Base-by-base conservation (phyloP, 441 rosid species). In the Gossypium schwendimanii region DNA sequence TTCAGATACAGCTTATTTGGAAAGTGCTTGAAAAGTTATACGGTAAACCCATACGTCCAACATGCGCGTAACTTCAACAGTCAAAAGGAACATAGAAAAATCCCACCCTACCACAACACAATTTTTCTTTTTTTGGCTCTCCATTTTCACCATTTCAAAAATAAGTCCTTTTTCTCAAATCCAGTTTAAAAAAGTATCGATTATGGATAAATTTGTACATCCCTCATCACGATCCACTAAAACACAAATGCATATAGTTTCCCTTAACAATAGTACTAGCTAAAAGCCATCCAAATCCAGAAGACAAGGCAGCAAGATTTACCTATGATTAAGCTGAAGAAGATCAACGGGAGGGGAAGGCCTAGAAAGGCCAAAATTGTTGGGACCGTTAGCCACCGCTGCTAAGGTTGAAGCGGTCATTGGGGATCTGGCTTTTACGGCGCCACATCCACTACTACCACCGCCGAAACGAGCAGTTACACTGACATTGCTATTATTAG, bases 321-420 rank as follows among this genome's bases (percentile, higher is more conserved):
- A 90, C 98, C 94, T 82, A 69, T 81, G 85, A 75, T 82, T 86
- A 71, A 81, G 83, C 75, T 84, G 82, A 76, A 89, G 81, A 64
- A 86, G 87, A 78, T 86, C 91, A 71, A 80, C 67, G 55, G 97
- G 83, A 65, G 84, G 83, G 3, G 94, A 79, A 49, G 87, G 79
- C 50, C 81, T 81, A 5, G 92, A 81, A 59, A 89, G 78, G 73
- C 83, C 79, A 83, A 85, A 85, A 73, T 39, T 63, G 54, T 45
- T 54, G 41, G 84, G 63, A 61, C 83, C 87, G 20, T 81, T 77
- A 61, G 82, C 80, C 65, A 70, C 74, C 65, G 54, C 77, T 12
- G 69, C 78, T 6, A 80, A 76, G 0, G 84, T 53, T 26, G 83
- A 66, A 18, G 78, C 44, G n/a, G 36, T 39, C 31, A 12, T 12